Percentiles rank a stretch among this genome's conserved stretches.
phyloP scores from a whole-genome alignment of 1,284 basidiomycete genomes.

The Thecaphora thlaspeos region DNA sequence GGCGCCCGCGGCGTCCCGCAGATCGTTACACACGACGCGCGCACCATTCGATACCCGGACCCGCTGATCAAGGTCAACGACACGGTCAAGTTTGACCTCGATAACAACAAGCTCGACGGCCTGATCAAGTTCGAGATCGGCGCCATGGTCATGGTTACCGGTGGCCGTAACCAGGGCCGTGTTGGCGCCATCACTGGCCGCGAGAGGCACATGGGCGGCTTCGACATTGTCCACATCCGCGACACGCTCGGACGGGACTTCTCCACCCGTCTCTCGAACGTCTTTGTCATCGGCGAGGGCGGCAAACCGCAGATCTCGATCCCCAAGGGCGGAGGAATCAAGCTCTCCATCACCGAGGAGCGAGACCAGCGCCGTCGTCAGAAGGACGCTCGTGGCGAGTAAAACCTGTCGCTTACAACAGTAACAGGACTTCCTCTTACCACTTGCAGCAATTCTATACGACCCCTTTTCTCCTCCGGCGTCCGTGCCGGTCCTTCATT shows the following conservation, averaged over 20 bases:
- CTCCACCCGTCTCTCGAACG: constrained; percentile 78
- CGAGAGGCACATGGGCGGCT: constrained; percentile 96
- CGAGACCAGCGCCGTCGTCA: constrained; percentile 57
- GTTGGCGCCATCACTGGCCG: constrained; percentile 91
- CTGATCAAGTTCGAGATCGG: constrained; percentile 96
- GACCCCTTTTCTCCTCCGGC: too few relatives aligned
- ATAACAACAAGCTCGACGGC: constrained; percentile 90
- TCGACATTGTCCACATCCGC: constrained; percentile 83
- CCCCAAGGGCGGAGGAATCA: constrained; percentile 96
- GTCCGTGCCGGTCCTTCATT: too few relatives aligned
- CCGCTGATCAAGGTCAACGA: constrained; percentile 95
- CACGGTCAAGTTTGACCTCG: constrained; percentile 94
- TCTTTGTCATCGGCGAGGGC: constrained; percentile 96
- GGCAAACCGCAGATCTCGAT: constrained; percentile 94
- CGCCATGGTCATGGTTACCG: constrained; percentile 96
- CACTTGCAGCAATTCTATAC: too few relatives aligned
- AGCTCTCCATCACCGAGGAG: constrained; percentile 66
- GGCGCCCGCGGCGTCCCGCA: constrained; percentile 93
- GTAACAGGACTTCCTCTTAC: too few relatives aligned
- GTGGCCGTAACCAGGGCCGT: constrained; percentile 99
- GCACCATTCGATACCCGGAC: constrained; percentile 99
- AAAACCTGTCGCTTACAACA: too few relatives aligned
- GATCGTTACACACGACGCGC: constrained; percentile 97
- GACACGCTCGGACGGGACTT: constrained; percentile 86
- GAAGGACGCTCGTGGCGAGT: constrained; percentile 45